Conservation (phyloP, 2,329 filamentous ascomycete species). For the Sporothrix globosa region DNA sequence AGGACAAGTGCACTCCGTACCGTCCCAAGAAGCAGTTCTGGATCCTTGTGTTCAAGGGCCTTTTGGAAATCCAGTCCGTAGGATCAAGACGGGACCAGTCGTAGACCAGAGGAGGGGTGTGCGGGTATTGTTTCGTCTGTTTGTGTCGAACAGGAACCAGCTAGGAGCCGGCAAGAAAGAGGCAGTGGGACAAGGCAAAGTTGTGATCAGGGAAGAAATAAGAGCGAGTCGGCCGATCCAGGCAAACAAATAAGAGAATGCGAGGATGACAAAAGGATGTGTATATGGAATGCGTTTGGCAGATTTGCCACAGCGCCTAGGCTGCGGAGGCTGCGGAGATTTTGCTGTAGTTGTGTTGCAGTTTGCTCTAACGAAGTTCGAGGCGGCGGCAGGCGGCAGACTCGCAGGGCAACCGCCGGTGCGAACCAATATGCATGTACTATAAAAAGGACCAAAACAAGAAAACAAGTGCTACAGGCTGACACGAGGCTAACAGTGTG, state of each 20-base stretch:
- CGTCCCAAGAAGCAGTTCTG: background rate
- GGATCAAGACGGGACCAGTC: background rate
- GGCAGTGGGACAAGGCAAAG: slow-evolving; percentile 17
- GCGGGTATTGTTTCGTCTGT: background rate
- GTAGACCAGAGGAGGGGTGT: background rate
- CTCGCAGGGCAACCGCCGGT: slow-evolving; percentile 10
- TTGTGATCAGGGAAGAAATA: slow-evolving; percentile 3
- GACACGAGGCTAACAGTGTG: slow-evolving; percentile 22
- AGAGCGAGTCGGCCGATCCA: slow-evolving; percentile 6
- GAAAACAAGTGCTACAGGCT: slow-evolving; percentile 28
- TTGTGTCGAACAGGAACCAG: background rate
- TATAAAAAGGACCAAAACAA: slow-evolving; percentile 25
- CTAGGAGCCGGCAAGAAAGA: background rate
- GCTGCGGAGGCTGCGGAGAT: slow-evolving; percentile 12
- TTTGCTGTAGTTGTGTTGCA: background rate
- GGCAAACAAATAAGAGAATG: background rate
- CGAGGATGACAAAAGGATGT: slow-evolving; percentile 21
- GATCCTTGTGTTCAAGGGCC: background rate
- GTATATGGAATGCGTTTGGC: slow-evolving; percentile 11
- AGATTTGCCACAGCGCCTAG: slow-evolving; percentile 29
- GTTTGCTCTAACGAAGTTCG: background rate
- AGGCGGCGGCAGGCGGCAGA: slow-evolving; percentile 12
- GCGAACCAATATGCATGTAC: background rate
- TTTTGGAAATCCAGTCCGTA: slow-evolving; percentile 17
- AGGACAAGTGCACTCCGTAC: slow-evolving; percentile 9